Evolutionary conservation across 1,284 basidiomycete genomes (phyloP).

Genomic region (Irpex rosettiformis): DNA sequence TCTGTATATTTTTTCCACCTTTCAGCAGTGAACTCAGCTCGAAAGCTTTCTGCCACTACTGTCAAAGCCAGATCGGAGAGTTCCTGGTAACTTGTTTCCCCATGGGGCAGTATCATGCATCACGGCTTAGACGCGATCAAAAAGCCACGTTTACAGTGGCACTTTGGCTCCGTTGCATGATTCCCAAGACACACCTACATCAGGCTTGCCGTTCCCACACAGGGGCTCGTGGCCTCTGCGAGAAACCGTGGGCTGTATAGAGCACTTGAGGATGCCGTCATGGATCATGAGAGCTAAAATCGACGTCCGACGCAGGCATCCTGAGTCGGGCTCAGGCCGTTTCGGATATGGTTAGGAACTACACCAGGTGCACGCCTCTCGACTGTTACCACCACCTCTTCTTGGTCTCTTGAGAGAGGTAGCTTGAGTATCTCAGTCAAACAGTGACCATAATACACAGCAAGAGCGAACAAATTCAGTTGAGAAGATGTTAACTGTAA

Average conservation of each 20-base stretch:
- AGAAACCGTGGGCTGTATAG: no score
- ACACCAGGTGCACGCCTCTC: neutral
- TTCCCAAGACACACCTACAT: no score
- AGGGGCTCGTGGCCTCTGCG: no score
- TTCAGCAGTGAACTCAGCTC: no score
- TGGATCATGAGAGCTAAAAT: neutral
- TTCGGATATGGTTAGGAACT: neutral
- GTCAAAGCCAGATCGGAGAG: neutral
- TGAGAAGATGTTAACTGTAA: slow-evolving; percentile 6
- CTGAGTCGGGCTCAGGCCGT: neutral
- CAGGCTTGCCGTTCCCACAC: no score
- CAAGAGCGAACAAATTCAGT: no score
- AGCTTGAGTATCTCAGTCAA: neutral
- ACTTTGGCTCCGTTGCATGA: no score
- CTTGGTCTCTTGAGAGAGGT: neutral
- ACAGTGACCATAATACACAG: neutral
- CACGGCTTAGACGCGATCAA: neutral
- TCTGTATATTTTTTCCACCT: no score
- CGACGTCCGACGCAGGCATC: neutral
- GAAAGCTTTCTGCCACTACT: neutral
- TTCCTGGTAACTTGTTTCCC: no score
- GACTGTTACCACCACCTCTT: neutral
- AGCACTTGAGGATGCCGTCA: no score
- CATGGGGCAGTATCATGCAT: neutral
- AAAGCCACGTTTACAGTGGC: neutral